phyloP scores from a whole-genome alignment of 129 eudicot species.

The Sambucus nigra region DNA sequence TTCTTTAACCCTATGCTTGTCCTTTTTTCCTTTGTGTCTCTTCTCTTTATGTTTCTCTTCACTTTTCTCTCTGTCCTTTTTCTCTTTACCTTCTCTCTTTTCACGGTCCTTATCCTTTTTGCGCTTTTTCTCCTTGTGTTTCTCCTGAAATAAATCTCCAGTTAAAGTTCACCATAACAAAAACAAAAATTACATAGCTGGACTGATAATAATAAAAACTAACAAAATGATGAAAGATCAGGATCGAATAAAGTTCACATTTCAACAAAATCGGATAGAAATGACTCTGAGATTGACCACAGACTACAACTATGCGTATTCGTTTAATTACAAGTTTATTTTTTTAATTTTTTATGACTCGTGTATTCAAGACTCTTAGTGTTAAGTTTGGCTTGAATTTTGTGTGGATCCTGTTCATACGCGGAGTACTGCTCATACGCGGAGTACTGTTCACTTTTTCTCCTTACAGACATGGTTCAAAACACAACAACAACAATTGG shows the following conservation, averaged over 20 bases:
- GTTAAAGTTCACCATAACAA: not conserved
- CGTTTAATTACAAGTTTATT: too few species aligned
- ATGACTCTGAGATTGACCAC: too few species aligned
- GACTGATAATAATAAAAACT: not conserved
- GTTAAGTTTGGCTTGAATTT: too few species aligned
- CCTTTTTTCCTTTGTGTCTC: constrained; percentile 25
- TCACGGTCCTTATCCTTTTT: constrained; percentile 20
- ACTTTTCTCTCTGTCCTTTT: constrained; percentile 25
- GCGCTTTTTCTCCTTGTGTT: constrained; percentile 27
- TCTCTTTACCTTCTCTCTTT: constrained; percentile 15
- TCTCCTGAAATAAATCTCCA: constrained; percentile 25
- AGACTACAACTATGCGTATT: too few species aligned
- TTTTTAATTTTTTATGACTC: too few species aligned
- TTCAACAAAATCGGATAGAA: too few species aligned
- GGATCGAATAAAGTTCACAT: not conserved
- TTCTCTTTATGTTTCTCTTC: constrained; percentile 20
- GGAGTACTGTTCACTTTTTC: too few species aligned
- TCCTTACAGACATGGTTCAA: too few species aligned
- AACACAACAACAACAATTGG: too few species aligned
- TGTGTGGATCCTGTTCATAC: too few species aligned
- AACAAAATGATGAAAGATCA: not conserved
- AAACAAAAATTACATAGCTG: not conserved
- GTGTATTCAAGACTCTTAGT: too few species aligned
- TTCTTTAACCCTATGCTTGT: constrained; percentile 17
- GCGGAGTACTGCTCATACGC: too few species aligned